A percentile compares a stretch with the other conserved stretches of the same genome.
These are phyloP conservation scores for Nepenthes alata DNA, from an alignment of 179 eudicot species.

Conservation along the genomic window DNA sequence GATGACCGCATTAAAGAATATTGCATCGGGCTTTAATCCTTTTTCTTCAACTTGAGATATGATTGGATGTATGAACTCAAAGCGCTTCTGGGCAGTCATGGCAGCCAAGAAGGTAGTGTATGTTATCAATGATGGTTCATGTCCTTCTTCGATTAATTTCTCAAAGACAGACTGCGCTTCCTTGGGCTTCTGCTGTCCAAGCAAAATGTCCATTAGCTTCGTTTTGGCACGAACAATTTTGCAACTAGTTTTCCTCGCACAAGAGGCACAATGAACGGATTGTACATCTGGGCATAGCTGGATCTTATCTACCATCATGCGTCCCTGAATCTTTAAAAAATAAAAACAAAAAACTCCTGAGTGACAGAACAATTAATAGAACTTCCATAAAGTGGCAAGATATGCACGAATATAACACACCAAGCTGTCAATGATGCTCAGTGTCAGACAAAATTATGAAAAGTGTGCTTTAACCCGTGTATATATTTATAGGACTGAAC, in stretches of 20 bases:
- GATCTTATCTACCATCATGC: constrained; percentile 12
- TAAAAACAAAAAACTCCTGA: neutral
- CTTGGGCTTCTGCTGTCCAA: constrained; percentile 43
- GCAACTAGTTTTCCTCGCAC: constrained; percentile 36
- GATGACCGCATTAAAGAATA: constrained; percentile 56
- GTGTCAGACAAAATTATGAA: no score
- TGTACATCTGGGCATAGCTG: constrained; percentile 23
- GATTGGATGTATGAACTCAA: constrained; percentile 33
- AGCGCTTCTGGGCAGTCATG: constrained; percentile 43
- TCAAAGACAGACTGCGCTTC: constrained; percentile 40
- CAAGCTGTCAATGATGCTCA: no score
- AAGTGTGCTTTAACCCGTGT: no score
- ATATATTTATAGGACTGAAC: no score
- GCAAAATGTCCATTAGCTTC: constrained; percentile 47
- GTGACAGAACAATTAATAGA: no score
- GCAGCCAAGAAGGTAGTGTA: constrained; percentile 64
- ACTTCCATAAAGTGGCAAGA: no score
- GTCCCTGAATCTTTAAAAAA: constrained; percentile 22
- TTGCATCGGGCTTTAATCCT: constrained; percentile 47
- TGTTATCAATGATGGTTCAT: constrained; percentile 51
- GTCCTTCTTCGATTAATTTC: constrained; percentile 42
- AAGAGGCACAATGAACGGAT: constrained; percentile 21
- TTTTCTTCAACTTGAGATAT: constrained; percentile 37
- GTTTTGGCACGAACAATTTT: constrained; percentile 40
- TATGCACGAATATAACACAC: no score